These are phyloP conservation scores for Vaccinium corymbosum DNA, from an alignment of 148 eudicot genomes.

Conservation along the genomic window DNA sequence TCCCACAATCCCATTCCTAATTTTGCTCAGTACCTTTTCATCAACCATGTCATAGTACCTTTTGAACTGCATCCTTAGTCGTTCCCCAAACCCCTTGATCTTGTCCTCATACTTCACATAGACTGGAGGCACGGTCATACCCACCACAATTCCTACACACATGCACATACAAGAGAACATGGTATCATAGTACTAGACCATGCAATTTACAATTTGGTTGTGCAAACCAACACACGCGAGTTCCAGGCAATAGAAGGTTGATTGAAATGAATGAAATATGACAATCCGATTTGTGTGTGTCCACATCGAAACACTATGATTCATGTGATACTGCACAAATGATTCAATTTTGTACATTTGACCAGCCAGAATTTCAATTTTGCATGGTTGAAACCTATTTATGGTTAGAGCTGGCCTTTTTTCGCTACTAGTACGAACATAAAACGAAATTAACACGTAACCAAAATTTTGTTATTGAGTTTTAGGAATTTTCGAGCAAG, in stretches of 20 bases:
- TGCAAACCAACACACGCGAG: neutral
- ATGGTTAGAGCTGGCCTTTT: neutral
- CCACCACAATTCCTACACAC: neutral
- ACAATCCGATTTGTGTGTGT: neutral
- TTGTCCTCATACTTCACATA: conserved; percentile 26
- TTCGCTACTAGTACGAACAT: neutral
- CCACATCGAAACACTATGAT: neutral
- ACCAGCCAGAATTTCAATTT: neutral
- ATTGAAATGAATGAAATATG: neutral
- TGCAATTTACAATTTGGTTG: neutral
- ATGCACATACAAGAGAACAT: neutral
- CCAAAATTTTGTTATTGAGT: neutral
- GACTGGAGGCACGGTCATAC: conserved; percentile 20
- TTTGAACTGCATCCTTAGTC: conserved; percentile 14
- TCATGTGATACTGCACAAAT: neutral
- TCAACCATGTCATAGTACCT: conserved; percentile 19
- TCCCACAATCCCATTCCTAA: neutral
- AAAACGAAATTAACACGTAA: no score
- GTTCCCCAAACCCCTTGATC: conserved; percentile 22
- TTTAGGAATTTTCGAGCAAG: no score
- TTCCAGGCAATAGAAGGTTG: neutral
- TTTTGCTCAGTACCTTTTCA: conserved; percentile 18
- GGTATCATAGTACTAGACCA: neutral
- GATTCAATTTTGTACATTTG: neutral
- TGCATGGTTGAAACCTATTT: neutral